Base-by-base conservation (phyloP, 2,329 filamentous ascomycete genomes). In the Bertia moriformis region DNA sequence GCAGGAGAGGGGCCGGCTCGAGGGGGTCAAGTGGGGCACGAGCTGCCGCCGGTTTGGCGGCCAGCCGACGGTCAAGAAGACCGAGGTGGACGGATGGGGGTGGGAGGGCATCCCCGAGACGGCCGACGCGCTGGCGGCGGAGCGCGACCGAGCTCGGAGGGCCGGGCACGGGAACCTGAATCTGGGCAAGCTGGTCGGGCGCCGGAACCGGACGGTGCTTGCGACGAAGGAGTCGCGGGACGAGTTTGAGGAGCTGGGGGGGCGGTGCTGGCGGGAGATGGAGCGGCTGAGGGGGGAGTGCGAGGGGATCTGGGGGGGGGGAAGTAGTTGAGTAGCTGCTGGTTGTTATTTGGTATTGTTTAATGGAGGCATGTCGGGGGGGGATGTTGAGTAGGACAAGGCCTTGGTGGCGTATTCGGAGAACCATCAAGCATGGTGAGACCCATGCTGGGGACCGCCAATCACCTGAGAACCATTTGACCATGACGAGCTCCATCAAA, bases 41-140 rank as follows among this genome's bases (percentile, higher is more conserved):
- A n/a, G 22, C 7, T 27, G 7, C 7, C 7, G 22, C n/a, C 22
- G 7, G 7, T 27, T 27, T 27, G 77, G 80, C 0, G 22, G 22
- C 22, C 7, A 10, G 7, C 7, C 22, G n/a, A n/a, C 22, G 7
- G 7, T 7, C 22, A 27, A 27, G 7, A 10, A 7, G 7, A 27
- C 22, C 22, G 22, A 27, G 22, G n/a, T n/a, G 22, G 22, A 27
- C n/a, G 22, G 22, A 27, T 27, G 22, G 22, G 22, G 22, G n/a
- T n/a, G n/a, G 7, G 22, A n/a, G n/a, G 22, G 22, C 7, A 27
- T 27, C n/a, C 7, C n/a, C n/a, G 22, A n/a, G 7, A 27, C 7
- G n/a, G 7, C 22, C 7, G 61, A 65, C 27, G 58, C 61, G 33
- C 46, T 60, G 4, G 22, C n/a, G 7, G 22, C n/a, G 22, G 22